A percentile compares a stretch with the other conserved stretches of the same genome.
phyloP scores from a whole-genome alignment of 805 yeast genomes.

The Brettanomyces sp. region DNA sequence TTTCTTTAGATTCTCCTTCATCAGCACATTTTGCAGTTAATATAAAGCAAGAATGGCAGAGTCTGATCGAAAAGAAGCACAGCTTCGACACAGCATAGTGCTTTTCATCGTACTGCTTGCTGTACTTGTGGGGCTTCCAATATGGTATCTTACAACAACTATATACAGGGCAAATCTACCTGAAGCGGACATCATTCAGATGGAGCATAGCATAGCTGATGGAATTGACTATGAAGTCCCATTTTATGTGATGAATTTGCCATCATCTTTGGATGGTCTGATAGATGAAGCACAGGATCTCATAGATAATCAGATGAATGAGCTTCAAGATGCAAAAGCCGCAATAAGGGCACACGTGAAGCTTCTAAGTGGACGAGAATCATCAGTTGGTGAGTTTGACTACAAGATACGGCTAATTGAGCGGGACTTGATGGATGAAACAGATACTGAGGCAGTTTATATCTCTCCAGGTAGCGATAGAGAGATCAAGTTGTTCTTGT shows the following conservation, averaged over 20 bases:
- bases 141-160: constrained; percentile 52
- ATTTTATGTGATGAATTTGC: constrained; percentile 28
- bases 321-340: constrained; percentile 12
- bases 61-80: no score
- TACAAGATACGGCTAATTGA: constrained; percentile 27
- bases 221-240: constrained; percentile 31
- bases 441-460: constrained; percentile 13
- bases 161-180: constrained; percentile 58
- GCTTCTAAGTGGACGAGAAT: constrained; percentile 18
- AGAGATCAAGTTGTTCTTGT: constrained; percentile 22
- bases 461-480: constrained; percentile 32
- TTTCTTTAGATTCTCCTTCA: no score
- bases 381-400: constrained; percentile 9
- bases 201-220: constrained; percentile 14
- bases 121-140: constrained; percentile 41
- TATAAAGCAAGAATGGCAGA: no score
- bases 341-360: constrained; percentile 23
- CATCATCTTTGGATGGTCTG: constrained; percentile 24
- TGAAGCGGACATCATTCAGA: constrained; percentile 27
- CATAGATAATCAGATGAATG: constrained; percentile 21
- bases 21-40: no score
- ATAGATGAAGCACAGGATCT: constrained; percentile 26
- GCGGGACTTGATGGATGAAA: constrained; percentile 9
- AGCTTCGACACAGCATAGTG: constrained; percentile 10
- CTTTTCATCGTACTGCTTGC: constrained; percentile 19